Evolutionary conservation across 225 moss, liverwort and hornwort species (phyloP), one percentile per base, ranked within the genome.

Genomic region (Anthoceros angustus): DNA sequence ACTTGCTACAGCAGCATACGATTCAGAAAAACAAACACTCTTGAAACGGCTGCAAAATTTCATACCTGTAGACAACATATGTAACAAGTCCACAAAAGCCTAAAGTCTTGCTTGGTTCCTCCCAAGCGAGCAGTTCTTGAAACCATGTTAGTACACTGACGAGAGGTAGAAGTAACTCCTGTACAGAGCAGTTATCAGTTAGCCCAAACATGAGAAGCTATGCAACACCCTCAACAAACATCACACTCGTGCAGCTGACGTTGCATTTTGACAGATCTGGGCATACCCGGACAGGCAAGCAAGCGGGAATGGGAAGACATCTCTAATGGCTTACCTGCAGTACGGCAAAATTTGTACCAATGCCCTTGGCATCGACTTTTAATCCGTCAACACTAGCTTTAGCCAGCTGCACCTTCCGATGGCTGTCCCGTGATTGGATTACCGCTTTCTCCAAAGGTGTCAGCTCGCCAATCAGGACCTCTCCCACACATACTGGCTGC

Each of bases 381-480:
- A 98, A 86, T 25, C 92, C 92, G 43, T 98, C 91, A 23, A 98
- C 81, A 42, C 82, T 76, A 10, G 92, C 91, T 66, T 84, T 88
- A 7, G 95, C 95, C 72, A 89, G 42, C 43, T 89, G 82, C 45
- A 84, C 95, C 71, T 86, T 92, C 80, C 80, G 91, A 9, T 77
- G 80, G 24, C 89, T 92, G 50, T 89, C 86, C 70, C 91, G 83
- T 20, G 95, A 91, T 14, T 92, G 83, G 60, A 77, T 46, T 43
- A 98, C 92, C 18, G 95, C 92, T 68, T 77, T 92, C 70, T 98
- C 91, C 79, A 98, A 71, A n/a, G 84, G 76, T 24, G 95, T 98
- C 12, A 68, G 73, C 60, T 92, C 88, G 46, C 95, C 95, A 45
- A 98, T 89, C 12, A 92, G 70, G 60, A 98, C 83, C 67, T 89